These are phyloP conservation scores for Penicillium nucicola DNA, from an alignment of 495 filamentous ascomycete genomes.

Conservation along the genomic window DNA sequence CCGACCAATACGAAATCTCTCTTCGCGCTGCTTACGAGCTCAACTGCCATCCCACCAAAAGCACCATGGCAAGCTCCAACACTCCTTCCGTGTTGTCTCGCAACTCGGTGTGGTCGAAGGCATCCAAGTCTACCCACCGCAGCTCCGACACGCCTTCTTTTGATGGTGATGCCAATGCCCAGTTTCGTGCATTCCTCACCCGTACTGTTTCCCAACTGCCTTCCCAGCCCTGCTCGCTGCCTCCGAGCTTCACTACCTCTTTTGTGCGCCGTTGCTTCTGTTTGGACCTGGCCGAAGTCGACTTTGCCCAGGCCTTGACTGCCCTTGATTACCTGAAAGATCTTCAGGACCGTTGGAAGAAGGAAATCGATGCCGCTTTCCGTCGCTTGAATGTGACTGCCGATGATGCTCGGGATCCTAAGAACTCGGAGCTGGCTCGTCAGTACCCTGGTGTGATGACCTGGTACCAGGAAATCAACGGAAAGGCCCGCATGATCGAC, in stretches of 20 bases:
- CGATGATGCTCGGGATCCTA: constrained; percentile 31
- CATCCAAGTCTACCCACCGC: constrained; percentile 30
- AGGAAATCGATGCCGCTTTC: constrained; percentile 51
- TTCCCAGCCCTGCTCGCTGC: constrained; percentile 62
- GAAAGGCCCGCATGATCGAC: constrained; percentile 57
- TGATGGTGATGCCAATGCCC: constrained; percentile 48
- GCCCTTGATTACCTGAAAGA: constrained; percentile 71
- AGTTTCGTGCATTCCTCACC: constrained; percentile 62
- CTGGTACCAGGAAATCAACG: constrained; percentile 53
- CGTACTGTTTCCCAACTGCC: constrained; percentile 61
- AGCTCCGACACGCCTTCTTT: constrained; percentile 33
- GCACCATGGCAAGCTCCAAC: constrained; percentile 23
- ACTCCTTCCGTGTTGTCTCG: constrained; percentile 21
- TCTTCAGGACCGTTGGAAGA: constrained; percentile 61
- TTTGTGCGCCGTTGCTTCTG: constrained; percentile 66
- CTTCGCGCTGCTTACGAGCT: constrained; percentile 72
- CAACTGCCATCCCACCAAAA: constrained; percentile 57
- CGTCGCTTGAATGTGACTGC: constrained; percentile 41
- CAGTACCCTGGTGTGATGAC: constrained; percentile 49
- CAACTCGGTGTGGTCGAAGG: constrained; percentile 6
- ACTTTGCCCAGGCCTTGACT: constrained; percentile 70
- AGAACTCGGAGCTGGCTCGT: constrained; percentile 34
- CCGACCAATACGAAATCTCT: constrained; percentile 67
- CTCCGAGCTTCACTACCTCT: constrained; percentile 61
- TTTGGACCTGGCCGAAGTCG: constrained; percentile 53